phyloP scores from a whole-genome alignment of 169 alveolate species.

The Condylostoma magnum region DNA sequence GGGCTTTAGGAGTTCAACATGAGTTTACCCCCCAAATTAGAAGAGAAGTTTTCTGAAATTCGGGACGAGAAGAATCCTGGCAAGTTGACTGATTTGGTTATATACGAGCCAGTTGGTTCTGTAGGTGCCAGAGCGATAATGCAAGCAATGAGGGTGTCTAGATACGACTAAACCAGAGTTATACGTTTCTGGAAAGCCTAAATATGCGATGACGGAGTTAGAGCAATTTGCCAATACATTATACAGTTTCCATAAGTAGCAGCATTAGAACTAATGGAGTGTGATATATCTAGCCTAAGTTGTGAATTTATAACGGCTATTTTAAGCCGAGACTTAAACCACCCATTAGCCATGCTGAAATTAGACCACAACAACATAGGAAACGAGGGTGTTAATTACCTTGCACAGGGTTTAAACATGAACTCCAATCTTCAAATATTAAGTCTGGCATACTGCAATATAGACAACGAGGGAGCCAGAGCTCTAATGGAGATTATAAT shows the following conservation, averaged over 20 bases:
- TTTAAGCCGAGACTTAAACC: slow-evolving; percentile 25
- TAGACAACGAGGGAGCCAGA: slow-evolving; percentile 57
- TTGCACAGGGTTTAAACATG: slow-evolving; percentile 46
- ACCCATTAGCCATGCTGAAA: slow-evolving; percentile 31
- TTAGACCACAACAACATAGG: slow-evolving; percentile 65
- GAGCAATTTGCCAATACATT: slow-evolving; percentile 44
- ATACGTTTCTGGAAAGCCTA: slow-evolving; percentile 62
- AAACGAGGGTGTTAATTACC: slow-evolving; percentile 39
- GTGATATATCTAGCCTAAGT: slow-evolving; percentile 46
- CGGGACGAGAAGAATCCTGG: slow-evolving; percentile 48
- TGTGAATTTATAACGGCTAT: slow-evolving; percentile 53
- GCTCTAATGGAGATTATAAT: slow-evolving; percentile 55
- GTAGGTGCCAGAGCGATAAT: slow-evolving; percentile 53
- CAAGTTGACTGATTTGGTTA: slow-evolving; percentile 17
- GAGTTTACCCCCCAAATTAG: slow-evolving; percentile 33
- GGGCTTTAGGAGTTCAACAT: slow-evolving; percentile 48
- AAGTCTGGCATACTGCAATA: slow-evolving; percentile 54
- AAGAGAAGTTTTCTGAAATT: slow-evolving; percentile 45
- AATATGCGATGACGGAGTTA: slow-evolving; percentile 65
- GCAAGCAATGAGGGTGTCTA: slow-evolving; percentile 42
- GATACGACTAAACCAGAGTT: slow-evolving; percentile 42
- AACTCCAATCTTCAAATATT: slow-evolving; percentile 33
- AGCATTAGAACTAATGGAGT: slow-evolving; percentile 49
- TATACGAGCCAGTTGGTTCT: slow-evolving; percentile 64
- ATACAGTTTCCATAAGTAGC: slow-evolving; percentile 24